phyloP scores from a whole-genome alignment of 2,329 filamentous ascomycete species.

The Neonectria neomacrospora region DNA sequence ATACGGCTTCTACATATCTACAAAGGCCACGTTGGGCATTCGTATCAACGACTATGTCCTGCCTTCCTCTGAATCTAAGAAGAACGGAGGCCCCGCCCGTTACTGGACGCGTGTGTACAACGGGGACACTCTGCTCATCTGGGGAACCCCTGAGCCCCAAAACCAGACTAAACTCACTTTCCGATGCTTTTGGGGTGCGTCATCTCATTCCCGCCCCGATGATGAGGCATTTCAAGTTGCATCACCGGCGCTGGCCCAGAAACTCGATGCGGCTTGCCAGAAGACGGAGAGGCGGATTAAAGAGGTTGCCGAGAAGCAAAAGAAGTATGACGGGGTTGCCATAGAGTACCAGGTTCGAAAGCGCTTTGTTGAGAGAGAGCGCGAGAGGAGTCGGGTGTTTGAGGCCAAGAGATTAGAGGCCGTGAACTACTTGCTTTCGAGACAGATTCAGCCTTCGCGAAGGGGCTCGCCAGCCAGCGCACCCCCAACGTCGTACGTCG shows the following conservation, averaged over 20 bases:
- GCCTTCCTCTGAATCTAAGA: constrained; percentile 63
- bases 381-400: constrained; percentile 61
- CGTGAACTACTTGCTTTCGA: constrained; percentile 52
- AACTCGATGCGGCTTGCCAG: constrained; percentile 61
- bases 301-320: constrained; percentile 53
- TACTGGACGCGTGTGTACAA: constrained; percentile 78
- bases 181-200: constrained; percentile 67
- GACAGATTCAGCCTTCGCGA: constrained; percentile 40
- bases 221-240: constrained; percentile 49
- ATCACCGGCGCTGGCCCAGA: constrained; percentile 52
- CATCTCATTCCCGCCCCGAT: constrained; percentile 54
- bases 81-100: constrained; percentile 64
- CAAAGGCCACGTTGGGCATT: constrained; percentile 81
- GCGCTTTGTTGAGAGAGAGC: constrained; percentile 57
- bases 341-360: constrained; percentile 57
- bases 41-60: constrained; percentile 79
- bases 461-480: constrained; percentile 47
- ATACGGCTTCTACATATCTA: constrained; percentile 79
- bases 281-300: constrained; percentile 58
- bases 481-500: constrained; percentile 26
- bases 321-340: constrained; percentile 56
- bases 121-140: constrained; percentile 82
- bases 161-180: constrained; percentile 61
- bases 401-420: constrained; percentile 61
- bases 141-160: constrained; percentile 59